Evolutionary conservation across 176 grass and related monocot genomes (phyloP), one percentile per base, ranked within the genome.

Genomic region (Pontederia crassipes): DNA sequence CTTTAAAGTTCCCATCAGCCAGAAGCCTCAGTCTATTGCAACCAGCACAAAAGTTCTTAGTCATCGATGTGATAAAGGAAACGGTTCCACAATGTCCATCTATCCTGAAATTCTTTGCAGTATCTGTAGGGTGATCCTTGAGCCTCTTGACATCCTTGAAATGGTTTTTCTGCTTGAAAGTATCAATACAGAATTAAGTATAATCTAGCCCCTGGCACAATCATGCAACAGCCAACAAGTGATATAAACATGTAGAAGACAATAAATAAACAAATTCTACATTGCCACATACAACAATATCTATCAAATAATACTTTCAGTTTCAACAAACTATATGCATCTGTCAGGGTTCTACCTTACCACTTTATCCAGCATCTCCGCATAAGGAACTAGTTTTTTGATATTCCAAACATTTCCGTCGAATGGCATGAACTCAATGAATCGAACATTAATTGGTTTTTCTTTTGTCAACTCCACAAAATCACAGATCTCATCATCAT

Each of bases 361-460:
- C 86, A 95, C 83, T 95, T 73, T 87, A 81, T 87, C 83, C 62
- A 95, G 62, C 68, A 95, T 82, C 75, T 96, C 91, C 55, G 75
- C 91, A 80, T 96, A 96, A 48, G 91, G 65, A 68, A 96, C 91
- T 53, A 96, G 69, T 28, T 96, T 96, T 78, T 90, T 96, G 52
- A 84, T 60, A 79, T 90, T 96, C 91, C 91, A 96, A 75, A 90
- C 86, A 87, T 96, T 96, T 77, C 91, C 91, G 85, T 96, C 86
- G 69, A 96, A 96, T 48, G 91, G 91, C 91, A 96, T 96, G 71
- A 96, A 96, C 72, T 96, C 91, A 56, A 96, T 95, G 82, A 95
- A 95, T 68, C 90, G 78, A 77, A 95, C 80, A 73, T 95, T 90
- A 55, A 90, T 75, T 54, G 86, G 83, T 46, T 85, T 96, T 49